These are phyloP conservation scores for Cordyceps militaris DNA, from an alignment of 2,329 filamentous ascomycete genomes.

Conservation along the genomic window DNA sequence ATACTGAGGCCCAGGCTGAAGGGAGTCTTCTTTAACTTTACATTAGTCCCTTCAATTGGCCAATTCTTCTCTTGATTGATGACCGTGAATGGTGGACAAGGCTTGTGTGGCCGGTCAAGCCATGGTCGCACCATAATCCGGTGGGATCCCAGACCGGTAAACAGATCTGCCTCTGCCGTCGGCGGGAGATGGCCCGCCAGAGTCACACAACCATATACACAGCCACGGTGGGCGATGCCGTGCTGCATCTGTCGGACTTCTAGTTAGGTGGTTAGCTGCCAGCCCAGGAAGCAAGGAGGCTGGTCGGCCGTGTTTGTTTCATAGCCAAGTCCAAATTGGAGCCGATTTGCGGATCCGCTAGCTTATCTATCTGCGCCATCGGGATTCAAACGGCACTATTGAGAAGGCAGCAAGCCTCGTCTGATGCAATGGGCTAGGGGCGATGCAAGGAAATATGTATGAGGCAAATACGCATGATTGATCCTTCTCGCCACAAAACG, in stretches of 20 bases:
- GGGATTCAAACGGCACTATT: background rate
- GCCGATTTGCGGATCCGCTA: background rate
- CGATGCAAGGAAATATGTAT: background rate
- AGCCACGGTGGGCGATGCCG: background rate
- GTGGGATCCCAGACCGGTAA: background rate
- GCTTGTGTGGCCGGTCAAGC: background rate
- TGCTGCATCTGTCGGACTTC: background rate
- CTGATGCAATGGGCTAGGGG: background rate
- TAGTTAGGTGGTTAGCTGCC: background rate
- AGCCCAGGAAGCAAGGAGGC: background rate
- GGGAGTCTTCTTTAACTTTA: no score
- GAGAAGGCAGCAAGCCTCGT: background rate
- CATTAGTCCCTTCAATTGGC: no score
- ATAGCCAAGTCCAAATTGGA: background rate
- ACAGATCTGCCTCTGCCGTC: background rate
- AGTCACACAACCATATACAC: background rate
- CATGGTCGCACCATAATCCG: background rate
- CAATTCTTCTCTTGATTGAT: no score
- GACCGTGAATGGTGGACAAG: no score
- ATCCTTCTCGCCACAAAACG: background rate
- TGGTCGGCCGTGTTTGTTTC: background rate
- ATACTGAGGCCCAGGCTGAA: no score
- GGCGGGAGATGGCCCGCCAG: background rate
- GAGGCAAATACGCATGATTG: constrained; percentile 1
- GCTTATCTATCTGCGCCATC: constrained; percentile 2